A percentile compares a stretch with the other conserved stretches of the same genome.
Conservation (phyloP, 2,329 filamentous ascomycete genomes). For the Pseudocercospora pini-densiflorae region DNA sequence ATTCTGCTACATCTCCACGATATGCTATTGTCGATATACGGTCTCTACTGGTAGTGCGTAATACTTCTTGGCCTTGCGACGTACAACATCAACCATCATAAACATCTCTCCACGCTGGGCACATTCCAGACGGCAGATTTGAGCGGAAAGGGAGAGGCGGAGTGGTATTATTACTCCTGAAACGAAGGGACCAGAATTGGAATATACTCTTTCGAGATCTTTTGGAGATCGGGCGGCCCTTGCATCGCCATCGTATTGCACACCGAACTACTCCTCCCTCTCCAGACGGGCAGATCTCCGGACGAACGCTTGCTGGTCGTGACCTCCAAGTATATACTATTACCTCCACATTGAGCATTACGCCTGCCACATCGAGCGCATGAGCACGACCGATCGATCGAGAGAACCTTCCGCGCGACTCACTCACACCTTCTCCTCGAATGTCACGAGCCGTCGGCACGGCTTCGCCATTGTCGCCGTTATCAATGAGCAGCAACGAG, state of each 20-base stretch:
- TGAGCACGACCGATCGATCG: conserved; percentile 8
- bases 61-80: background rate
- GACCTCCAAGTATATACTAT: conserved; percentile 6
- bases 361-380: conserved; percentile 1
- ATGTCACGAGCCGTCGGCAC: conserved; percentile 9
- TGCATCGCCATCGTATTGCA: conserved; percentile 5
- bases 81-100: background rate
- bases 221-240: background rate
- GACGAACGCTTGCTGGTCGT: conserved; percentile 19
- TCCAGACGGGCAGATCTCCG: conserved; percentile 21
- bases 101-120: background rate
- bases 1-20: conserved; percentile 10
- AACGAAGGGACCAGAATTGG: conserved; percentile 4
- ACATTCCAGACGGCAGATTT: conserved; percentile 1
- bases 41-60: conserved; percentile 12
- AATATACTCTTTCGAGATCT: conserved; percentile 7
- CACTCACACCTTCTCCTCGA: conserved; percentile 2
- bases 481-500: conserved; percentile 81
- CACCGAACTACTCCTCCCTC: conserved; percentile 9
- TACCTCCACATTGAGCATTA: background rate
- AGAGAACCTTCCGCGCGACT: conserved; percentile 9
- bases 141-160: background rate
- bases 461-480: conserved; percentile 44
- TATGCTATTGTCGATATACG: conserved; percentile 8
- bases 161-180: conserved; percentile 11